These are phyloP conservation scores for Penicillium sp. DNA, from an alignment of 2,329 filamentous ascomycete genomes.

Conservation along the genomic window DNA sequence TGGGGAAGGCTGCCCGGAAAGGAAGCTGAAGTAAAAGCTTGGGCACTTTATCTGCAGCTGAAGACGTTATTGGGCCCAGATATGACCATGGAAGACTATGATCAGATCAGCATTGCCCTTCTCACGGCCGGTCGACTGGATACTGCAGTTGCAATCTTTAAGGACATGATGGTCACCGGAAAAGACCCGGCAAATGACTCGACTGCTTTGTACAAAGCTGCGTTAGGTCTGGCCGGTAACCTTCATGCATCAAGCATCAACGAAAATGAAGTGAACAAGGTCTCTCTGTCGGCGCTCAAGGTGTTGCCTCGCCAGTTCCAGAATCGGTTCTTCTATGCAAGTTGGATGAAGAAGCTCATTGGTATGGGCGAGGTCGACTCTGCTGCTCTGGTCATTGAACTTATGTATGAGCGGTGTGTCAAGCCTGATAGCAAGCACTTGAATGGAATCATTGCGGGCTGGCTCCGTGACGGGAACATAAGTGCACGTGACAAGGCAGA, in stretches of 20 bases:
- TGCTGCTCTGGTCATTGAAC: slow-evolving; percentile 67
- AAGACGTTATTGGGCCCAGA: slow-evolving; percentile 57
- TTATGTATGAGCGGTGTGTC: slow-evolving; percentile 70
- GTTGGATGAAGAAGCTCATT: slow-evolving; percentile 83
- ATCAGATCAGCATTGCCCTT: slow-evolving; percentile 69
- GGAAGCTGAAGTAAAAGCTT: slow-evolving; percentile 58
- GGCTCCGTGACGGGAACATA: slow-evolving; percentile 63
- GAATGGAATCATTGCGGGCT: slow-evolving; percentile 78
- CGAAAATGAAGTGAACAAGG: slow-evolving; percentile 46
- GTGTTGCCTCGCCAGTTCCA: slow-evolving; percentile 53
- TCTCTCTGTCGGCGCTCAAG: slow-evolving; percentile 51
- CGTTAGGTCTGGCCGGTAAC: slow-evolving; percentile 40
- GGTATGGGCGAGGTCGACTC: slow-evolving; percentile 68
- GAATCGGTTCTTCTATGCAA: slow-evolving; percentile 81
- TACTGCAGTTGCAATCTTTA: slow-evolving; percentile 72
- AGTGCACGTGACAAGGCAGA: slow-evolving; percentile 62
- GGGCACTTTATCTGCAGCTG: slow-evolving; percentile 65
- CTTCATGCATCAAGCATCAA: slow-evolving; percentile 43
- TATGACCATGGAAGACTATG: slow-evolving; percentile 73
- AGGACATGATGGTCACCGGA: slow-evolving; percentile 79
- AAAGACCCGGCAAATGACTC: slow-evolving; percentile 45
- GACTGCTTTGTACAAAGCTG: slow-evolving; percentile 44
- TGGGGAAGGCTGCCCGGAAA: slow-evolving; percentile 56
- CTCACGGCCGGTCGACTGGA: slow-evolving; percentile 63
- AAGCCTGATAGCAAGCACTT: slow-evolving; percentile 70